Evolutionary conservation across 805 yeast genomes (phyloP), one percentile per base, ranked within the genome.

Genomic region (Maudiozyma serrabonitensis): DNA sequence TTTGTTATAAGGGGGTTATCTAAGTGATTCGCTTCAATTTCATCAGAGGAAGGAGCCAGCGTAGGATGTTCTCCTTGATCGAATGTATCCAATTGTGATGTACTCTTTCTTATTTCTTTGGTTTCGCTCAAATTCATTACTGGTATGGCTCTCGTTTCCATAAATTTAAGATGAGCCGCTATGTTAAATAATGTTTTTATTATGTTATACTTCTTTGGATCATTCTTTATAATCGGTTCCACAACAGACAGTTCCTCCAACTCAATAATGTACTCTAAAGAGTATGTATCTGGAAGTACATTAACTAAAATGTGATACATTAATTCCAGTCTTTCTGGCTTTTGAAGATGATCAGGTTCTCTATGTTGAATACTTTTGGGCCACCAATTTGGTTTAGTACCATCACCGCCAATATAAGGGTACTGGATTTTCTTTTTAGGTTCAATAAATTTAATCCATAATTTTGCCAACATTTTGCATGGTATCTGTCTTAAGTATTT

Each of bases 261-360:
- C 26, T 55, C 57, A 1, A 52, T 50, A 9, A 61, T 34, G 16
- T 56, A 46, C 21, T 50, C 54, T 3, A 41, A 32, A 41, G 52
- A 45, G 37, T 50, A 19, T 15, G 50, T 19, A 2, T 43, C 46
- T 13, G 65, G 65, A 11, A 61, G 44, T 2, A 57, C 56, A 18
- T 54, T 41, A 12, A 49, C 23, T 13, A 60, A 38, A n/a, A 80
- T 69, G 12, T 66, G 54, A 32, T 75, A 64, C 59, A 85, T 63
- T 23, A 84, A 63, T 4, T 57, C 59, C 18, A 82, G 57, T 48
- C 93, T 67, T 56, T 80, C 83, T 1, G 65, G 67, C 59, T 81
- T 84, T 50, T 70, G 73, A 50, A 85, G 66, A 64, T 85, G 91
- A 60, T 84, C 91, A 0, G 91, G 91, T 58, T 84, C 90, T 42